Base-by-base conservation (phyloP, 2,329 filamentous ascomycete genomes). In the Fusarium citri region DNA sequence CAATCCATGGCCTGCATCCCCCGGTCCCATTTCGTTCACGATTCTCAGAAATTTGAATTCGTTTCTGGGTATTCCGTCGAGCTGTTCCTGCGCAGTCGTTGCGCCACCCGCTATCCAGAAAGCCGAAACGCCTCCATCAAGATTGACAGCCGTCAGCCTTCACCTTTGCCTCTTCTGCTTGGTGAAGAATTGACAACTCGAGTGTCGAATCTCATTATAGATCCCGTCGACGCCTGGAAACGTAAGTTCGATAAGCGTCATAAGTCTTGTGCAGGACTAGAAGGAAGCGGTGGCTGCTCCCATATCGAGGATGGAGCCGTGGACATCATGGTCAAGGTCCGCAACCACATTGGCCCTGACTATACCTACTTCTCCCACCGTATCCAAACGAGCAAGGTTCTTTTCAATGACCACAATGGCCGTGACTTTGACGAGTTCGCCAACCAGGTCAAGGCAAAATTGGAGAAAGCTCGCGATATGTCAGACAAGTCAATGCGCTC, bases 61-160 rank as follows among this genome's bases (percentile, higher is more conserved):
- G 73, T 82, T 5, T 83, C 86, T 7, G 86, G 86, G n/a, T 88
- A 85, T 73, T 79, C 79, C 12, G 79, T 88, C 42, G 79, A 81
- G 31, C 73, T 88, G 37, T 78, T 78, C 20, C 80, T 87, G 64
- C 80, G 79, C 43, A 85, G 82, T 66, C 80, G 78, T 56, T 82
- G 80, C 57, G 78, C 59, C 60, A 77, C 72, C 15, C 71, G 73
- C 28, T 75, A 23, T 71, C 79, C 26, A 80, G 82, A 76, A 78
- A 79, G 79, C 51, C 82, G 79, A 31, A 78, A 75, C 64, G 72
- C 74, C 28, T 72, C 73, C 4, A 69, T 86, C 43, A 80, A 77
- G 59, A 74, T 87, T 55, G 78, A 81, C 54, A 88, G 86, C 76
- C 74, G 69, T 4, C 86, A 87, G 73, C 77, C 78, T 43, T 78